These are phyloP conservation scores for Pilasporangium apinafurcum DNA, from an alignment of 352 stramenopile genomes.

Conservation along the genomic window DNA sequence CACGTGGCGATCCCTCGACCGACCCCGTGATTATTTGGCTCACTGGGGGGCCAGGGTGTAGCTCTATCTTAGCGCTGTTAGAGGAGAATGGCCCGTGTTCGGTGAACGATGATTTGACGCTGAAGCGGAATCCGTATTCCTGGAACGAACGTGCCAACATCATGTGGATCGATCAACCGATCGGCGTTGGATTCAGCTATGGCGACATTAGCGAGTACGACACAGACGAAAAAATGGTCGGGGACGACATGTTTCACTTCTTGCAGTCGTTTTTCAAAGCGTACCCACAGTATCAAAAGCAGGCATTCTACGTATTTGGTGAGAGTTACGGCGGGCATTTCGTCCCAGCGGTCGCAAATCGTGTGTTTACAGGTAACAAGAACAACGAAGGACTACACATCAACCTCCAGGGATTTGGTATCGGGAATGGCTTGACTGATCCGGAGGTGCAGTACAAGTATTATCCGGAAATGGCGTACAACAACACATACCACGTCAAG, in stretches of 20 bases:
- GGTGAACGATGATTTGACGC: slow-evolving; percentile 88
- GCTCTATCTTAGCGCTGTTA: slow-evolving; percentile 89
- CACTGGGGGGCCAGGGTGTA: slow-evolving; percentile 95
- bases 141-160: slow-evolving; percentile 95
- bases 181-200: slow-evolving; percentile 93
- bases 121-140: slow-evolving; percentile 84
- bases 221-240: slow-evolving; percentile 89
- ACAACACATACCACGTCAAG: slow-evolving; percentile 85
- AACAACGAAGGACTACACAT: slow-evolving; percentile 60
- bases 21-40: slow-evolving; percentile 97
- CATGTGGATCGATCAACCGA: slow-evolving; percentile 96
- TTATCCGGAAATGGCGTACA: slow-evolving; percentile 87
- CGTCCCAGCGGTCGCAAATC: slow-evolving; percentile 76
- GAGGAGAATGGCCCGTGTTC: slow-evolving; percentile 95
- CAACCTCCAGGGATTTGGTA: slow-evolving; percentile 90
- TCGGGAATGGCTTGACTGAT: slow-evolving; percentile 96
- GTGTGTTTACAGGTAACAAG: slow-evolving; percentile 74
- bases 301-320: slow-evolving; percentile 92
- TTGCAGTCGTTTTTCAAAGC: slow-evolving; percentile 91
- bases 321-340: slow-evolving; percentile 95
- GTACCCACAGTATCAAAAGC: slow-evolving; percentile 87
- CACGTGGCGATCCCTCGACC: slow-evolving; percentile 57
- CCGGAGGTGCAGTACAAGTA: slow-evolving; percentile 88
- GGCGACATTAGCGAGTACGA: slow-evolving; percentile 85
- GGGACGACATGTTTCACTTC: slow-evolving; percentile 95